phyloP scores from a whole-genome alignment of 805 yeast genomes.

The Candida vartiovaarae region DNA sequence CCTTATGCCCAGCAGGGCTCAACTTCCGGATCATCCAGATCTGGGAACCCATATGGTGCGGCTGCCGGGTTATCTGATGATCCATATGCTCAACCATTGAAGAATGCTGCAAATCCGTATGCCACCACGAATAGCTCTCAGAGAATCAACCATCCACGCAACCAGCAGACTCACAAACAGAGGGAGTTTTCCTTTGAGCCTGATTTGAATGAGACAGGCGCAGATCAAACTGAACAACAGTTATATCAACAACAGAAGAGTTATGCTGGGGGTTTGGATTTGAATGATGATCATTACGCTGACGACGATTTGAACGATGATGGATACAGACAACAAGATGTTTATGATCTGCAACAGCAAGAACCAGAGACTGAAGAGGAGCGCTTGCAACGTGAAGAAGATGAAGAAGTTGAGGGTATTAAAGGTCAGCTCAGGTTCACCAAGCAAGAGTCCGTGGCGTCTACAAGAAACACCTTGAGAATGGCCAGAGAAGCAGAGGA shows the following conservation, averaged over 20 bases:
- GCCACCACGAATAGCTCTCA: neutral
- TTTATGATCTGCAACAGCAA: slow-evolving; percentile 24
- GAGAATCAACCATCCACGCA: slow-evolving; percentile 16
- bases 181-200: slow-evolving; percentile 9
- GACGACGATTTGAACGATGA: slow-evolving; percentile 27
- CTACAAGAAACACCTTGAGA: slow-evolving; percentile 75
- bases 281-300: slow-evolving; percentile 11
- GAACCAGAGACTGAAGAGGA: slow-evolving; percentile 21
- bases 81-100: neutral
- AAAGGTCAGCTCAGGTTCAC: slow-evolving; percentile 77
- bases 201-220: slow-evolving; percentile 4
- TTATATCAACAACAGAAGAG: slow-evolving; percentile 6
- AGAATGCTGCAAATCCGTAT: neutral
- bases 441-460: slow-evolving; percentile 79
- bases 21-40: neutral
- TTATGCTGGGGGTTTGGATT: slow-evolving; percentile 6
- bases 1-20: neutral
- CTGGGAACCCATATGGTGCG: neutral
- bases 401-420: slow-evolving; percentile 82
- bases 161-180: slow-evolving; percentile 9
- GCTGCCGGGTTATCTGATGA: neutral
- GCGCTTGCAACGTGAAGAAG: slow-evolving; percentile 49
- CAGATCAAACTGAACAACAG: slow-evolving; percentile 2
- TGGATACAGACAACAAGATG: slow-evolving; percentile 19
- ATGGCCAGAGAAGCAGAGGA: slow-evolving; percentile 68